Evolutionary conservation across 140 eudicot genomes (phyloP).

Genomic region (Erigeron philadelphicus): DNA sequence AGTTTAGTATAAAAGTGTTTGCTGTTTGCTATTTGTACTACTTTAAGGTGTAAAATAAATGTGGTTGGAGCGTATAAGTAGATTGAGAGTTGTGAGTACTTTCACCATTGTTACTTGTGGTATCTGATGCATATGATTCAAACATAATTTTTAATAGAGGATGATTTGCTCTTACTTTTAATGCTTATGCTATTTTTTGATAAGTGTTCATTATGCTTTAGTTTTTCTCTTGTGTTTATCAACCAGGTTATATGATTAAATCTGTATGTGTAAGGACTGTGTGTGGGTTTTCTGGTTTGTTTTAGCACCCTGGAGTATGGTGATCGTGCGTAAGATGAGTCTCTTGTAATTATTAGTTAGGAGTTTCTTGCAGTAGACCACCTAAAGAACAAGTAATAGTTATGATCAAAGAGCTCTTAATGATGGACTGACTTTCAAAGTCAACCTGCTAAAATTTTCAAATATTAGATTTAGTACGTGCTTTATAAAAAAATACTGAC

Average conservation of each 20-base stretch:
- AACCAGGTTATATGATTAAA: neutral
- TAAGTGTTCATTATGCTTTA: neutral
- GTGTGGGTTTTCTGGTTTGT: neutral
- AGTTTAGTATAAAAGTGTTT: no score
- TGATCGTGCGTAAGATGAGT: no score
- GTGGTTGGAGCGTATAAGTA: slow-evolving; percentile 5
- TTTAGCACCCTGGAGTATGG: neutral
- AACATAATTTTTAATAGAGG: neutral
- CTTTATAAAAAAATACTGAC: neutral
- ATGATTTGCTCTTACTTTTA: neutral
- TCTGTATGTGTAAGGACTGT: neutral
- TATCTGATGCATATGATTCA: slow-evolving; percentile 9
- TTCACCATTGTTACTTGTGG: neutral
- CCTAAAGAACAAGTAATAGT: no score
- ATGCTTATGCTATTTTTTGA: neutral
- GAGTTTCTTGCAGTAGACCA: no score
- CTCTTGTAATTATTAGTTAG: no score
- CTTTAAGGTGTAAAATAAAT: slow-evolving; percentile 5
- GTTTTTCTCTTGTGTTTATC: slow-evolving; percentile 4
- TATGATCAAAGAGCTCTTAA: neutral
- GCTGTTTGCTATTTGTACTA: slow-evolving; percentile 19
- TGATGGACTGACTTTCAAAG: slow-evolving; percentile 6
- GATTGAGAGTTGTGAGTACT: neutral
- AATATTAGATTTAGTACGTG: neutral
- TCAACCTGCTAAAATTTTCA: slow-evolving; percentile 12